These are phyloP conservation scores for Perkinsus marinus DNA, from an alignment of 169 alveolate genomes.

Conservation along the genomic window DNA sequence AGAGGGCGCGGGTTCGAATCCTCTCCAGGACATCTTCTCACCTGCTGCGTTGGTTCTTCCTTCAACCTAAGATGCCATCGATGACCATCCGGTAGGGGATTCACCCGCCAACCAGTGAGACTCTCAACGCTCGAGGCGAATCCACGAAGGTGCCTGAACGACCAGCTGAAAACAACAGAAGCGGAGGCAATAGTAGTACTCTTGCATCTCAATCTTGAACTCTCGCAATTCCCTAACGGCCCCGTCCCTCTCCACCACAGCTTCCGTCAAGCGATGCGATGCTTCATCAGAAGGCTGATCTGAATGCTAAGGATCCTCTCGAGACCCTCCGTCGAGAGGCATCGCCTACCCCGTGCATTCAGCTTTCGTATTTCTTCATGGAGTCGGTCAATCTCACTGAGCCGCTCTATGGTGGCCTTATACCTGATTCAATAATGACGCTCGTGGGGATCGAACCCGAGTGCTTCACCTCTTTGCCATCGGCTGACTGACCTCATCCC, in stretches of 20 bases:
- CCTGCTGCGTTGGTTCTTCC: background rate
- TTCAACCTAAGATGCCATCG: background rate
- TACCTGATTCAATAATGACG: background rate
- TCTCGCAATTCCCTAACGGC: background rate
- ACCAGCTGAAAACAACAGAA: background rate
- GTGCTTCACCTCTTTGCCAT: background rate
- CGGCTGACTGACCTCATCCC: background rate
- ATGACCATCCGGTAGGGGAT: background rate
- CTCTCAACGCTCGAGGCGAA: background rate
- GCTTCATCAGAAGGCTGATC: background rate
- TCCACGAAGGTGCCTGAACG: background rate
- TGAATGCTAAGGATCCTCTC: background rate
- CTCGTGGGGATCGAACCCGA: background rate
- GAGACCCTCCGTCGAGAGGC: too few relatives aligned
- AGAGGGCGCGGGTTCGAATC: background rate
- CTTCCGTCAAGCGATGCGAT: background rate
- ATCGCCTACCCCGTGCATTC: background rate
- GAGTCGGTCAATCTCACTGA: background rate
- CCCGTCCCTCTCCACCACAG: background rate
- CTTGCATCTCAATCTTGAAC: background rate
- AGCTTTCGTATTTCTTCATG: background rate
- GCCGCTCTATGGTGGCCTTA: background rate
- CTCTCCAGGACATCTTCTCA: background rate
- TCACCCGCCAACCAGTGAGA: background rate
- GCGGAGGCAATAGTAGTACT: background rate